These are phyloP conservation scores for Buxus sempervirens DNA, from an alignment of 164 flowering plant genomes.

Conservation along the genomic window DNA sequence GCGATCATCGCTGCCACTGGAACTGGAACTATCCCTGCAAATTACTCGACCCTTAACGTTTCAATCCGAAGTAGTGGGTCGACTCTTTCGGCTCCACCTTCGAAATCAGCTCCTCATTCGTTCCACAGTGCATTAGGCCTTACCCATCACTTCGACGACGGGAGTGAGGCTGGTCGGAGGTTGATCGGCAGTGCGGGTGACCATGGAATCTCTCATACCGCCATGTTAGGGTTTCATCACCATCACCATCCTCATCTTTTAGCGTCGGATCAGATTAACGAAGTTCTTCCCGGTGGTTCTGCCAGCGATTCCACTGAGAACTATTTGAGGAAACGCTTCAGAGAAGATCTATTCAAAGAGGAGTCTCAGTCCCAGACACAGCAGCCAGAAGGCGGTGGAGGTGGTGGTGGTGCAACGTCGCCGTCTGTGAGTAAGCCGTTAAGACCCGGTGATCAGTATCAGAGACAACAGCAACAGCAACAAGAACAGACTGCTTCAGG, in stretches of 20 bases:
- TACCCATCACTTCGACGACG: slow-evolving; percentile 25
- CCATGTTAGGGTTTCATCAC: slow-evolving; percentile 52
- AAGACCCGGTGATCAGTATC: background rate
- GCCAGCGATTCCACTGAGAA: slow-evolving; percentile 31
- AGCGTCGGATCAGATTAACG: slow-evolving; percentile 42
- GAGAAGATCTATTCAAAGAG: slow-evolving; percentile 76
- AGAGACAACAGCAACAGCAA: slow-evolving; percentile 3
- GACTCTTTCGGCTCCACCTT: slow-evolving; percentile 55
- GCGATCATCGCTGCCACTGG: slow-evolving; percentile 86
- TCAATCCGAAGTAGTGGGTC: slow-evolving; percentile 64
- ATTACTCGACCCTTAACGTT: slow-evolving; percentile 64
- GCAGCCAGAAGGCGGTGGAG: background rate
- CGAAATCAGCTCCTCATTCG: slow-evolving; percentile 56
- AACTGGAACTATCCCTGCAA: slow-evolving; percentile 84
- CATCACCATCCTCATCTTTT: slow-evolving; percentile 37
- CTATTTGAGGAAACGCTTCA: slow-evolving; percentile 56
- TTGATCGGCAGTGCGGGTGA: background rate
- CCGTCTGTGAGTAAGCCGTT: slow-evolving; percentile 20
- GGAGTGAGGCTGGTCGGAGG: slow-evolving; percentile 3
- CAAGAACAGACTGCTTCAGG: slow-evolving; percentile 13
- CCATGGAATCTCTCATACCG: slow-evolving; percentile 24
- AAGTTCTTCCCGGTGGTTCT: slow-evolving; percentile 25
- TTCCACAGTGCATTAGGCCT: slow-evolving; percentile 50
- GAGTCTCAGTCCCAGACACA: slow-evolving; percentile 25
- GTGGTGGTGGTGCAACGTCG: slow-evolving; percentile 20